Conservation (phyloP, 768 basidiomycete species). For the Amylocystis lapponica region DNA sequence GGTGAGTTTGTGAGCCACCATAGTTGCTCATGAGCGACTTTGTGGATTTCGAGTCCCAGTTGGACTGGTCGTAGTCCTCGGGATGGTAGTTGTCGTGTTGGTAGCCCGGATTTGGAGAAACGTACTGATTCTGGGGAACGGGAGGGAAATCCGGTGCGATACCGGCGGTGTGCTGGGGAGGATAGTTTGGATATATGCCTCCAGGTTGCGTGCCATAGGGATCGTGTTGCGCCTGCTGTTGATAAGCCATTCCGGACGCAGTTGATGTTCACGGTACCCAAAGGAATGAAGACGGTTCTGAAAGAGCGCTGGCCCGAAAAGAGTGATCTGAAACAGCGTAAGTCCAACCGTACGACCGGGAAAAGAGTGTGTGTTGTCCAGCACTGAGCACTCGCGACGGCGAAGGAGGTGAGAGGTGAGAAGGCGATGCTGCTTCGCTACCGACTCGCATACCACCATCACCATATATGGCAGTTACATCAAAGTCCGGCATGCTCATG, state of each 20-base stretch:
- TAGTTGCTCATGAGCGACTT: conserved; percentile 63
- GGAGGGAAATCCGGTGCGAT: conserved; percentile 14
- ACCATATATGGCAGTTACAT: too few species aligned
- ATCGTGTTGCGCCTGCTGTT: conserved; percentile 18
- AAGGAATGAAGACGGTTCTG: conserved; percentile 4
- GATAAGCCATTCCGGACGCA: conserved; percentile 32
- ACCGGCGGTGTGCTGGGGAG: conserved; percentile 6
- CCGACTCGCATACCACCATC: too few species aligned
- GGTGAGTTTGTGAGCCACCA: conserved; percentile 67
- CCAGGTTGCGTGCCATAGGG: conserved; percentile 15
- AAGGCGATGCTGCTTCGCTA: too few species aligned
- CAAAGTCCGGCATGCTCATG: too few species aligned
- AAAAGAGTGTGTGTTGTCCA: too few species aligned
- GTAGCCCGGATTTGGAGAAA: conserved; percentile 8
- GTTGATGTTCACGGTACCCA: too few species aligned
- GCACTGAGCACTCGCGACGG: too few species aligned
- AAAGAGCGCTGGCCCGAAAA: background rate
- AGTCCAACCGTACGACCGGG: too few species aligned
- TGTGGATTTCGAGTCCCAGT: conserved; percentile 45
- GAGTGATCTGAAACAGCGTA: too few species aligned
- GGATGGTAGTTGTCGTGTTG: conserved; percentile 12
- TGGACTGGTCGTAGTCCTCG: conserved; percentile 19
- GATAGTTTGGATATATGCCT: conserved; percentile 14
- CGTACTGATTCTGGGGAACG: conserved; percentile 8
- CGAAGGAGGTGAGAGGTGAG: too few species aligned